Evolutionary conservation across 371 early-diverging fungal genomes (phyloP).

Genomic region (Mucor velutinosus): DNA sequence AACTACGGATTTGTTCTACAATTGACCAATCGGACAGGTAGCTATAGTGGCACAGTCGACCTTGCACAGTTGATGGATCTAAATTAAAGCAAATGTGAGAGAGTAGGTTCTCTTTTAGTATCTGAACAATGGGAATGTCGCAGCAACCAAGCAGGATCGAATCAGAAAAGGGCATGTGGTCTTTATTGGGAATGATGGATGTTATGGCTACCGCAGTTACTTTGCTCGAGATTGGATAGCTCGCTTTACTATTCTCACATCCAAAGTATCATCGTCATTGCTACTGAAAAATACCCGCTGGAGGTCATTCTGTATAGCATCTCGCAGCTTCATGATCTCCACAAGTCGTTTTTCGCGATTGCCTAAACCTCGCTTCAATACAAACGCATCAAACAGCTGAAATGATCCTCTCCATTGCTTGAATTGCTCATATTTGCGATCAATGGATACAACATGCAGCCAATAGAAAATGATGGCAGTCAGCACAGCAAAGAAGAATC

Average conservation of each 20-base stretch:
- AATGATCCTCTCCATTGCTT: constrained; percentile 6
- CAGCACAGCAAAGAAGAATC: constrained; percentile 4
- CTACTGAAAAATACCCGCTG: background rate
- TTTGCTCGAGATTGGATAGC: background rate
- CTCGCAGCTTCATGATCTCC: background rate
- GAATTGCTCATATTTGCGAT: constrained; percentile 5
- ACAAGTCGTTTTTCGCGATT: constrained; percentile 1
- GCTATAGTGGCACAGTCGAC: background rate
- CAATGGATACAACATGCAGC: constrained; percentile 17
- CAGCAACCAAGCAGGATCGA: background rate
- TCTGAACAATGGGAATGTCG: background rate
- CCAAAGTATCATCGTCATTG: background rate
- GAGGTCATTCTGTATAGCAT: background rate
- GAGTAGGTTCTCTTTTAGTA: background rate
- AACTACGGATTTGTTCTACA: background rate
- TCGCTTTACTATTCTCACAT: background rate
- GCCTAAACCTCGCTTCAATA: constrained; percentile 5
- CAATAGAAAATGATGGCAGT: constrained; percentile 8
- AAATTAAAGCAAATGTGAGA: background rate
- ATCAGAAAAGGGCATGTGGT: background rate
- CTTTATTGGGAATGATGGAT: background rate
- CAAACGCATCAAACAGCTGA: constrained; percentile 11
- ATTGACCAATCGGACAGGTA: background rate
- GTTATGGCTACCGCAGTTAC: background rate
- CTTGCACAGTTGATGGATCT: background rate